Base-by-base conservation (phyloP, 352 stramenopile genomes). In the Globisporangium ultimum region DNA sequence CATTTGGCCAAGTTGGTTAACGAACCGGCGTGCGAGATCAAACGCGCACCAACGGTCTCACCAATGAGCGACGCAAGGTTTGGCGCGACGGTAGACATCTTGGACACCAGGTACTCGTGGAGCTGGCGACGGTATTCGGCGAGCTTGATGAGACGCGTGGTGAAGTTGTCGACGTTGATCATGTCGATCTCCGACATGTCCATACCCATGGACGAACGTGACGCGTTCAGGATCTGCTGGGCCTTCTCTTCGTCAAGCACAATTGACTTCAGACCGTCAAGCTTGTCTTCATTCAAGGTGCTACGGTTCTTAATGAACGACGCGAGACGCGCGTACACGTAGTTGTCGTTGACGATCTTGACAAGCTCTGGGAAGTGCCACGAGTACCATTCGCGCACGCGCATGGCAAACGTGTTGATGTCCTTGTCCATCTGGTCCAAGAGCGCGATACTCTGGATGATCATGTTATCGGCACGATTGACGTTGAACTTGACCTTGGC, bases 341-440 rank as follows among this genome's bases (percentile, higher is more conserved):
- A 99, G 78, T 99, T 99, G 82, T 99, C 98, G 67, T 98, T 98
- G 50, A 99, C 96, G 66, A 99, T 97, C 71, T 99, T 97, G 60
- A 98, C 92, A 38, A 99, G 84, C 85, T 99, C 98, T 15, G 98
- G 98, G 78, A 99, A 99, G 76, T 99, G 98, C 97, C 97, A 99
- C 73, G 90, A 98, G 87, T 99, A 99, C 98, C 98, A 99, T 79
- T 99, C 98, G 49, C 97, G 88, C 57, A 99, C 93, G 59, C 98
- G 90, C 98, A 99, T 99, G 53, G 97, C 95, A 74, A 99, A 99
- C 52, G 98, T 99, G 80, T 99, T 99, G 53, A 99, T 91, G 80
- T 99, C 98, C 87, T 99, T 99, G 84, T 99, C 98, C 84, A 99
- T 89, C 67, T 99, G 97, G 84, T 99, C 98, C 14, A 99, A 81